These are phyloP conservation scores for Xanthoconium stramineum DNA, from an alignment of 768 basidiomycete genomes.

Conservation along the genomic window DNA sequence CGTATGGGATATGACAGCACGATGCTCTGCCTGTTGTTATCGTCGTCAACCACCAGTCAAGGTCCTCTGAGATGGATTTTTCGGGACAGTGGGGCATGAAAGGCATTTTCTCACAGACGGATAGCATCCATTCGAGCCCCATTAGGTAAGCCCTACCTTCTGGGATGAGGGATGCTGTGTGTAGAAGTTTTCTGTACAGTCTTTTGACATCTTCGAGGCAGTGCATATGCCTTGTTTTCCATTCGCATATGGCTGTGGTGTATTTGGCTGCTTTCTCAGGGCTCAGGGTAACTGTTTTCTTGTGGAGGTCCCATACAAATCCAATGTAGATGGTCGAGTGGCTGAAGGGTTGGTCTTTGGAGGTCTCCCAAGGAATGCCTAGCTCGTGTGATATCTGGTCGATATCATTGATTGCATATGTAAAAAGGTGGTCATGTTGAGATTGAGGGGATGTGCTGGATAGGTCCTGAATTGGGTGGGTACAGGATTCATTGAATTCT, in stretches of 20 bases:
- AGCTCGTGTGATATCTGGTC: not conserved
- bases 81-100: constrained; percentile 24
- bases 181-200: not conserved
- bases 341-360: not conserved
- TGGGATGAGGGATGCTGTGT: constrained; percentile 21
- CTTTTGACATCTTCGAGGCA: not conserved
- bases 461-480: not conserved
- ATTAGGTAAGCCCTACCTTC: constrained; percentile 39
- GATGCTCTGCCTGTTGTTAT: too few species aligned
- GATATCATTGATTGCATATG: not conserved
- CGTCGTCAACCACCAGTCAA: not conserved
- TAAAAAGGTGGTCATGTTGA: not conserved
- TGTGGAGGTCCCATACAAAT: not conserved
- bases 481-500: not conserved
- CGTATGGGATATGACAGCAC: too few species aligned
- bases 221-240: too few species aligned
- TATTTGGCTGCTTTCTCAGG: too few species aligned
- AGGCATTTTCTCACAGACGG: constrained; percentile 25
- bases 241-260: too few species aligned
- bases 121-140: constrained; percentile 37
- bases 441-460: not conserved
- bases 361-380: not conserved
- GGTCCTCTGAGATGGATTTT: not conserved
- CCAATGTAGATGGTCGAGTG: not conserved
- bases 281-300: too few species aligned